phyloP scores from a whole-genome alignment of 768 basidiomycete species.

The Boletus eberwhitei region DNA sequence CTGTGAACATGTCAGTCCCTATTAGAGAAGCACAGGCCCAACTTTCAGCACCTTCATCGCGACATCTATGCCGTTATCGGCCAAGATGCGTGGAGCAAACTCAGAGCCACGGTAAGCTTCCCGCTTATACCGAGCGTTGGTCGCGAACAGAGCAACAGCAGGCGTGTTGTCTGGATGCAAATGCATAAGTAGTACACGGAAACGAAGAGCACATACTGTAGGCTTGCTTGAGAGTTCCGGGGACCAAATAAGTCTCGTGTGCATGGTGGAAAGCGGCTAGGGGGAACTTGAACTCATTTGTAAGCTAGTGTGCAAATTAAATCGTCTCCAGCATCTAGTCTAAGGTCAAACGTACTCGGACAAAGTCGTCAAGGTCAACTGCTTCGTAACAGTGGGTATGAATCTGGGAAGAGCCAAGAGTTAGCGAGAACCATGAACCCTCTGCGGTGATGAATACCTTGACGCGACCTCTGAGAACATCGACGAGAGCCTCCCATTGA shows the following conservation, averaged over 20 bases:
- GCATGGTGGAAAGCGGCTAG: slow-evolving; percentile 85
- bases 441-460: slow-evolving; percentile 41
- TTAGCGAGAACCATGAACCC: background rate
- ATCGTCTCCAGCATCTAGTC: background rate
- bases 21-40: slow-evolving; percentile 14
- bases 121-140: slow-evolving; percentile 63
- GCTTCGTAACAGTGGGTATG: slow-evolving; percentile 48
- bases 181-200: background rate
- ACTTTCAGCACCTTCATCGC: slow-evolving; percentile 52
- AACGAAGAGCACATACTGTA: slow-evolving; percentile 34
- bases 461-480: slow-evolving; percentile 82
- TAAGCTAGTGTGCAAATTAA: slow-evolving; percentile 46
- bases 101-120: slow-evolving; percentile 65
- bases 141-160: slow-evolving; percentile 77
- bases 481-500: slow-evolving; percentile 75
- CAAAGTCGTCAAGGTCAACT: slow-evolving; percentile 67
- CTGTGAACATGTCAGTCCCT: slow-evolving; percentile 27
- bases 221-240: slow-evolving; percentile 71
- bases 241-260: slow-evolving; percentile 88
- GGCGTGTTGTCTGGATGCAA: slow-evolving; percentile 48
- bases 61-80: slow-evolving; percentile 54
- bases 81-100: slow-evolving; percentile 58
- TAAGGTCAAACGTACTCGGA: slow-evolving; percentile 47
- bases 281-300: slow-evolving; percentile 87
- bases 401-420: slow-evolving; percentile 15